Conservation (phyloP, 495 filamentous ascomycete genomes). For the Penicillium ochrochloron region DNA sequence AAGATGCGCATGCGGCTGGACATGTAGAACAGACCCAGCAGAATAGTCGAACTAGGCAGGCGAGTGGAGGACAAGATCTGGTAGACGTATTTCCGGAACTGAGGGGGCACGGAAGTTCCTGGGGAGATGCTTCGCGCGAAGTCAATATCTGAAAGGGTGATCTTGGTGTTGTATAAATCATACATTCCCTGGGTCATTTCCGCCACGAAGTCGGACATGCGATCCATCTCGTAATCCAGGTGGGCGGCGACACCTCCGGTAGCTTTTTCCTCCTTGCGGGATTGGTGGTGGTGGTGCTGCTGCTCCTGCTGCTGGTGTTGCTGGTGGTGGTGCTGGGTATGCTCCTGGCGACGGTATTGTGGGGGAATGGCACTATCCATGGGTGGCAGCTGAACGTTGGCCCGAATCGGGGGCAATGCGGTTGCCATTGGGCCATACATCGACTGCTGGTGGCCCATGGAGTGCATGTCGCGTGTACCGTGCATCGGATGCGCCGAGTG, state of each 20-base stretch:
- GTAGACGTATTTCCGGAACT: conserved; percentile 93
- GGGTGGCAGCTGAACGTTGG: conserved; percentile 49
- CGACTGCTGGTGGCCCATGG: conserved; percentile 42
- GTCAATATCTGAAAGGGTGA: conserved; percentile 74
- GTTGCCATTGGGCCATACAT: conserved; percentile 46
- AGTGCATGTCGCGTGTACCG: conserved; percentile 39
- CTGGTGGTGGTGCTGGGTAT: conserved; percentile 27
- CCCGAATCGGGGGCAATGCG: conserved; percentile 48
- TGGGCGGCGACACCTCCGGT: conserved; percentile 91
- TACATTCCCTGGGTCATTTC: conserved; percentile 88
- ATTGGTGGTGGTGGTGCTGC: conserved; percentile 33
- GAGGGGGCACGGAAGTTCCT: conserved; percentile 66
- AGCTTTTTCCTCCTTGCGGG: conserved; percentile 57
- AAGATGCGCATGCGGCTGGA: conserved; percentile 79
- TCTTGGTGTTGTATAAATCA: conserved; percentile 62
- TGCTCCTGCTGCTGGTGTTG: conserved; percentile 31
- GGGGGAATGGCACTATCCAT: conserved; percentile 48
- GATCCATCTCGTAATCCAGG: conserved; percentile 98
- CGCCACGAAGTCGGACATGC: conserved; percentile 97
- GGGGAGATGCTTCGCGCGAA: conserved; percentile 76
- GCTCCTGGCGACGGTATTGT: conserved; percentile 52
- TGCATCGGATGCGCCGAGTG: conserved; percentile 41
- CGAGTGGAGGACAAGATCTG: conserved; percentile 94
- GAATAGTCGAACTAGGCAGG: conserved; percentile 92
- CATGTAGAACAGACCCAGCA: conserved; percentile 90